These are phyloP conservation scores for Globisporangium echinulatum DNA, from an alignment of 352 stramenopile species.

Conservation along the genomic window DNA sequence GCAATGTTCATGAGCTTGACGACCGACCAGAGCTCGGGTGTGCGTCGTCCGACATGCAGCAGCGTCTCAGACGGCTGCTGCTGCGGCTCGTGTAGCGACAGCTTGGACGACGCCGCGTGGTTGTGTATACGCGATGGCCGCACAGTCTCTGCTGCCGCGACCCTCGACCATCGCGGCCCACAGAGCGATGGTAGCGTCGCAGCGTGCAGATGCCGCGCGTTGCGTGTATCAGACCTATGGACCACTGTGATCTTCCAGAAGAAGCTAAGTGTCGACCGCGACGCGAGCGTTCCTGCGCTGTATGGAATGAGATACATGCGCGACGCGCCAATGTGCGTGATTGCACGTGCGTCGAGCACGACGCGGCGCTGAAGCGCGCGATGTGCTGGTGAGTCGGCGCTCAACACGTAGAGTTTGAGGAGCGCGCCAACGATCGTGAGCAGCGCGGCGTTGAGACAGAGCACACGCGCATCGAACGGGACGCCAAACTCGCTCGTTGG, in stretches of 20 bases:
- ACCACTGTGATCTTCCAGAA: constrained; percentile 10
- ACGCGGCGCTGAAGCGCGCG: background rate
- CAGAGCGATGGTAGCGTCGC: too few species aligned
- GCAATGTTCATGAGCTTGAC: constrained; percentile 11
- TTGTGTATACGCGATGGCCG: too few species aligned
- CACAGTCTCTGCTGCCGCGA: too few species aligned
- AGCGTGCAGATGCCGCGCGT: too few species aligned
- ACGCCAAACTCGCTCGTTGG: constrained; percentile 10
- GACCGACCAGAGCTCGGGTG: background rate
- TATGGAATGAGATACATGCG: constrained; percentile 16
- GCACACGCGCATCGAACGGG: constrained; percentile 4
- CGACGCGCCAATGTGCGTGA: background rate
- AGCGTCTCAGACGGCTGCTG: too few species aligned
- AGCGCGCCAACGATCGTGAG: background rate
- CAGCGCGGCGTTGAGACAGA: background rate
- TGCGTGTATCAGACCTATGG: too few species aligned
- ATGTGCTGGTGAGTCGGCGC: background rate
- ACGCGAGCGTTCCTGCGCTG: constrained; percentile 9
- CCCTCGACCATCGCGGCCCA: too few species aligned
- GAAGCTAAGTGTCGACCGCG: constrained; percentile 9
- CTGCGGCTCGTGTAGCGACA: background rate
- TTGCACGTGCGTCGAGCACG: background rate
- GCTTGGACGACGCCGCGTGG: background rate
- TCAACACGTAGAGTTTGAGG: background rate
- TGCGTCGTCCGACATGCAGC: background rate